phyloP scores from a whole-genome alignment of 257 asterid genomes.

The Lycium barbarum region DNA sequence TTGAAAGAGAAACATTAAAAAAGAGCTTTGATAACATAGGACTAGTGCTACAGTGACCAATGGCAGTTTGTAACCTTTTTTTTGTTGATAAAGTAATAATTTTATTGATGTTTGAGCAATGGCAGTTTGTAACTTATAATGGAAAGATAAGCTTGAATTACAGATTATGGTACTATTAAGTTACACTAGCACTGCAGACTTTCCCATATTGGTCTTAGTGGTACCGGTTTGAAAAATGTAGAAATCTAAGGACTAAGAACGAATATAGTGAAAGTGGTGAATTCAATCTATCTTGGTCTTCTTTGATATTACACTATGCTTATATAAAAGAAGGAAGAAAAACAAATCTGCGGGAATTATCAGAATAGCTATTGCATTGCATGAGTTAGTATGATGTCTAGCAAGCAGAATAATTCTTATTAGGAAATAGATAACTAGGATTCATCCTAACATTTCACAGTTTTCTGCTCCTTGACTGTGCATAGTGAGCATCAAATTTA shows the following conservation, averaged over 20 bases:
- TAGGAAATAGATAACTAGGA: neutral
- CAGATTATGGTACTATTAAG: conserved; percentile 5
- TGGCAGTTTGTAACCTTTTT: neutral
- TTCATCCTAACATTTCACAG: neutral
- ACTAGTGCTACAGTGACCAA: neutral
- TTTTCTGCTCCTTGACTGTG: neutral
- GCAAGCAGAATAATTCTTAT: neutral
- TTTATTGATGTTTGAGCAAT: neutral
- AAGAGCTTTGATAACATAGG: neutral
- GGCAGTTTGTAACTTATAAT: neutral
- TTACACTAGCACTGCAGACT: neutral
- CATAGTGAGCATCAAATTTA: neutral
- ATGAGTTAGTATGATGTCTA: neutral
- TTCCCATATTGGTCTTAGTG: conserved; percentile 8
- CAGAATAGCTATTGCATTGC: neutral
- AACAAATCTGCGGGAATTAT: neutral
- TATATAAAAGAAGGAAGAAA: neutral
- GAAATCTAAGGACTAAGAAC: neutral
- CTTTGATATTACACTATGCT: neutral
- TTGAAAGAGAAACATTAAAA: neutral
- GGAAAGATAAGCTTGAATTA: neutral
- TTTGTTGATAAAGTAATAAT: neutral
- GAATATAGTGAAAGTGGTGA: neutral
- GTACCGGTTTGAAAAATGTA: neutral
- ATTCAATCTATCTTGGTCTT: neutral